phyloP scores from a whole-genome alignment of 805 yeast species.

The Saccharomycopsis fermentans region DNA sequence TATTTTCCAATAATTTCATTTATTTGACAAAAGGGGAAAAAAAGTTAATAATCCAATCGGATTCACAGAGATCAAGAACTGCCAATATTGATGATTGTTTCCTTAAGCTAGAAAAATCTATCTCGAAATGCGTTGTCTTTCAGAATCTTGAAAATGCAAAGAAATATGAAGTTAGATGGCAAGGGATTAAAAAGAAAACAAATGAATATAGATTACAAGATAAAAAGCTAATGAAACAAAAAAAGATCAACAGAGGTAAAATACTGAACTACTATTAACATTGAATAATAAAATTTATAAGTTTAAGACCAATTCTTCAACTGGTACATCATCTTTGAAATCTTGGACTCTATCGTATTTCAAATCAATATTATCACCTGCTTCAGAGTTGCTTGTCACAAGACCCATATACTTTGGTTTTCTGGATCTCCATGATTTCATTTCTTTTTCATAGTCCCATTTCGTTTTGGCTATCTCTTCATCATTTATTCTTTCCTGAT shows the following conservation, averaged over 20 bases:
- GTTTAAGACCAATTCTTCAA: constrained; percentile 7
- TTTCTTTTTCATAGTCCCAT: constrained; percentile 57
- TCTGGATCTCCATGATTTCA: constrained; percentile 39
- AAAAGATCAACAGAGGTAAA: constrained; percentile 28
- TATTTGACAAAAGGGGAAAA: constrained; percentile 45
- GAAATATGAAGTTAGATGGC: constrained; percentile 41
- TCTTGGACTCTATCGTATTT: constrained; percentile 3
- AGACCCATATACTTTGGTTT: constrained; percentile 4
- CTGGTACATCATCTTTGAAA: neutral
- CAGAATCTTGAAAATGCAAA: constrained; percentile 35
- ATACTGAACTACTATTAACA: neutral
- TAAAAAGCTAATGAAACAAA: constrained; percentile 28
- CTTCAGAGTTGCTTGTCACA: neutral
- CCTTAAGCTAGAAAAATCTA: constrained; percentile 43
- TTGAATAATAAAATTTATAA: neutral
- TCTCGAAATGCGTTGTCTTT: constrained; percentile 37
- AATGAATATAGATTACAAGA: constrained; percentile 28
- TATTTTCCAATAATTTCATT: constrained; percentile 32
- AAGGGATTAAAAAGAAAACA: constrained; percentile 24
- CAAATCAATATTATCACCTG: neutral
- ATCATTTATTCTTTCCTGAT: constrained; percentile 28
- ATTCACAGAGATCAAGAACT: constrained; percentile 47
- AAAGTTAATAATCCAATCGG: constrained; percentile 50
- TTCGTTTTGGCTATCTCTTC: constrained; percentile 28
- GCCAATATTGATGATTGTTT: constrained; percentile 49